Evolutionary conservation across 2,329 filamentous ascomycete genomes (phyloP), one percentile per base, ranked within the genome.

Genomic region (Penicillium occitanis): DNA sequence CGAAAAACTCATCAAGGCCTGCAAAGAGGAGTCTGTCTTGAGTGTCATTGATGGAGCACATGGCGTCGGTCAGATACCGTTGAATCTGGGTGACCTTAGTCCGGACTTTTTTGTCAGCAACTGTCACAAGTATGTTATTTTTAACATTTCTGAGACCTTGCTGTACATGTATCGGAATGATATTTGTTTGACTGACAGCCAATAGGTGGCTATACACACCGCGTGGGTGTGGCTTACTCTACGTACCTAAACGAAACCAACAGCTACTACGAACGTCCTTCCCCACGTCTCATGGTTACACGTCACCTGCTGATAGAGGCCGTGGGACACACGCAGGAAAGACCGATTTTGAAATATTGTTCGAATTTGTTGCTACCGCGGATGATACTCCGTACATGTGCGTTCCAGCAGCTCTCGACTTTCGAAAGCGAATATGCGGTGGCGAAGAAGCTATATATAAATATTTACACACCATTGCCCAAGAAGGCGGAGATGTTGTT

Each of bases 81-180:
- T 97, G 7, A 86, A 96, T 76, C 78, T 97, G 14, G 69, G 74
- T 0, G 76, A 79, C 3, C 79, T 93, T 2, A 86, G 93, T 68
- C 89, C 92, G 0, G 93, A 97, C 77, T 97, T 96, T 79, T 91
- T 96, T 73, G 85, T 94, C 14, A 90, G 85, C 64, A 97, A 97
- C 76, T 91, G 88, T 71, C 91, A 96, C 81, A 96, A 96, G 77
- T 80, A 74, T 62, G 71, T 42, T 2, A 40, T 63, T 0, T 3
- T 53, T 22, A 5, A 4, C 17, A 33, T 33, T 4, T 25, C 51
- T 13, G 22, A 53, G 10, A 35, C 8, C 30, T 30, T 28, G 8
- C 25, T n/a, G 3, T 51, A 11, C 13, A 28, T 51, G 22, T 10
- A 53, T 25, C 10, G 25, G 35, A 46, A 7, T 8, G 57, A 22